These are phyloP conservation scores for Rhynchospora tenuis DNA, from an alignment of 176 grass and related monocot species.

Conservation along the genomic window DNA sequence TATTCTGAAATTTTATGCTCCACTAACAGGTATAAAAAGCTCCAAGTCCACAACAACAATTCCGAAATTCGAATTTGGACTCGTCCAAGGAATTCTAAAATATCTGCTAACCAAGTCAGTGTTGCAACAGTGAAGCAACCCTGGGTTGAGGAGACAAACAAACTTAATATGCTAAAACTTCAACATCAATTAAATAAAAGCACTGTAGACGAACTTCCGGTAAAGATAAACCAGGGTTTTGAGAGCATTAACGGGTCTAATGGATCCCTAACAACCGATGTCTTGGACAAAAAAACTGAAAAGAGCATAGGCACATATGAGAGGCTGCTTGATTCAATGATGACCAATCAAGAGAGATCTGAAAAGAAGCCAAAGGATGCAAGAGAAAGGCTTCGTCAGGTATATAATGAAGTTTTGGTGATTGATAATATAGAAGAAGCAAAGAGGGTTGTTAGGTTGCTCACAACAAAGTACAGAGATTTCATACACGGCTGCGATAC, in stretches of 20 bases:
- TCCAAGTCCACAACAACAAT: not conserved
- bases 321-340: conserved; percentile 1
- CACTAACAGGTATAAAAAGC: not conserved
- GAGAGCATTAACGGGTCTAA: conserved; percentile 9
- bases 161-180: conserved; percentile 2
- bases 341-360: not conserved
- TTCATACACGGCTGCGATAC: conserved; percentile 26
- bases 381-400: conserved; percentile 7
- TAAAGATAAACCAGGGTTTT: not conserved
- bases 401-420: conserved; percentile 24
- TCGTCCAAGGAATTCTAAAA: not conserved
- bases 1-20: not conserved
- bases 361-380: not conserved
- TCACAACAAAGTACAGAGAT: conserved; percentile 23
- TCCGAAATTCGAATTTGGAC: not conserved
- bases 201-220: not conserved
- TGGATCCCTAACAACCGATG: not conserved
- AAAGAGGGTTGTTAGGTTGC: conserved; percentile 24
- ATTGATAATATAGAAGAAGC: conserved; percentile 9
- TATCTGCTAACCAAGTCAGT: not conserved
- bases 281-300: not conserved
- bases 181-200: not conserved
- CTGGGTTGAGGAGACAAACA: conserved; percentile 2
- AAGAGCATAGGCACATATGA: not conserved
- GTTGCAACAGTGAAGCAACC: not conserved